phyloP scores from a whole-genome alignment of 2,329 filamentous ascomycete species.

The Ophiostoma sp. region DNA sequence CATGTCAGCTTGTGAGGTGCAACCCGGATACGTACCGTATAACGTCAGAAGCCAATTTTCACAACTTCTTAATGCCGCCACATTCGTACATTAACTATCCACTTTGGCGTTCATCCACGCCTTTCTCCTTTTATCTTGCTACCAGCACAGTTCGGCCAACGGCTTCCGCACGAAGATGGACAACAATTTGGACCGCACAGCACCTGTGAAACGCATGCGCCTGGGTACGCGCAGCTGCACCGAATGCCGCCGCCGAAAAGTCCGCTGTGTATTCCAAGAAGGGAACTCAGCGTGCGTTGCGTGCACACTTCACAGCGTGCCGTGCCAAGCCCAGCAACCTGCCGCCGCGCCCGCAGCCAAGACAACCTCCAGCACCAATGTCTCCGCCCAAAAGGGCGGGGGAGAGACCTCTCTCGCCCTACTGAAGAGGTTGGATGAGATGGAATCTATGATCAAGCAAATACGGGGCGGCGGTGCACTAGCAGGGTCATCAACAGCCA shows the following conservation, averaged over 20 bases:
- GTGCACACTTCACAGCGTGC: constrained; percentile 46
- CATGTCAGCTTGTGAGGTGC: neutral
- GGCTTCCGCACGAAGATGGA: neutral
- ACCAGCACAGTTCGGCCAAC: neutral
- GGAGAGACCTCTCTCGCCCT: constrained; percentile 24
- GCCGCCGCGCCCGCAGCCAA: neutral
- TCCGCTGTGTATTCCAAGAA: constrained; percentile 47
- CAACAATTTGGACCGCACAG: constrained; percentile 17
- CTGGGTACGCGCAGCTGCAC: constrained; percentile 40
- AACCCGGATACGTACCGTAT: neutral
- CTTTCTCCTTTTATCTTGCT: neutral
- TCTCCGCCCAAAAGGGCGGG: neutral
- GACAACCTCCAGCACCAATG: neutral
- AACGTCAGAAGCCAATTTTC: neutral
- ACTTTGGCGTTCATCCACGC: neutral
- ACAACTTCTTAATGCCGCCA: neutral
- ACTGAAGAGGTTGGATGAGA: constrained; percentile 31
- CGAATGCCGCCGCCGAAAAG: constrained; percentile 51
- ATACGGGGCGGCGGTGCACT: constrained; percentile 25
- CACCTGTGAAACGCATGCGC: constrained; percentile 35
- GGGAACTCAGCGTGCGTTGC: constrained; percentile 44
- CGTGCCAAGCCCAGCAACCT: constrained; percentile 46
- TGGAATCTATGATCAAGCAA: constrained; percentile 33
- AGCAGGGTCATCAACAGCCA: neutral
- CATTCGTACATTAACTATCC: neutral